These are phyloP conservation scores for Misopates orontium DNA, from an alignment of 257 asterid species.

Conservation along the genomic window DNA sequence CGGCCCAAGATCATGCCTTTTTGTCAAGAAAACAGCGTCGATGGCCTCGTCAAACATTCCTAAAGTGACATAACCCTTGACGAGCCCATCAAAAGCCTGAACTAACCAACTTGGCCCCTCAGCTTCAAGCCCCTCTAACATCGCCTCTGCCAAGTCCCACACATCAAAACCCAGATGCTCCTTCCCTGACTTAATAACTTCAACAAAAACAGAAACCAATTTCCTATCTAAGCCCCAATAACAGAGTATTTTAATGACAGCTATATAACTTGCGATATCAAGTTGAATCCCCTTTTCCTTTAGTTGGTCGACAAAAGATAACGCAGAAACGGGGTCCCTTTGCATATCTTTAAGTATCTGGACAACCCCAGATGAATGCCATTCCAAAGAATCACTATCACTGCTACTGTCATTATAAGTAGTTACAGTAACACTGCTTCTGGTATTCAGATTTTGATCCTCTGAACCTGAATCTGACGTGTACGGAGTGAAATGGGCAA, in stretches of 20 bases:
- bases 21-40: constrained; percentile 41
- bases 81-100: constrained; percentile 55
- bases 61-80: constrained; percentile 53
- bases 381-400: constrained; percentile 23
- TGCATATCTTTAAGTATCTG: constrained; percentile 56
- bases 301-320: constrained; percentile 46
- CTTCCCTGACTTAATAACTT: constrained; percentile 42
- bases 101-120: constrained; percentile 43
- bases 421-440: constrained; percentile 4
- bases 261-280: constrained; percentile 52
- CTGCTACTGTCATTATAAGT: background rate
- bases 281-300: constrained; percentile 53
- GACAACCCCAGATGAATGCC: constrained; percentile 44
- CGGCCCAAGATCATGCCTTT: constrained; percentile 45
- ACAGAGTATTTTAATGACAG: constrained; percentile 62
- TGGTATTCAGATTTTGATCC: constrained; percentile 27
- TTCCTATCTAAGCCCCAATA: constrained; percentile 49
- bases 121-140: constrained; percentile 50
- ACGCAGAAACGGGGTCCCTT: constrained; percentile 50
- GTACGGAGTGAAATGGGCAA: constrained; percentile 55
- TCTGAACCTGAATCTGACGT: constrained; percentile 55
- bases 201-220: constrained; percentile 54
- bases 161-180: constrained; percentile 46
- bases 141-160: constrained; percentile 59
- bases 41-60: constrained; percentile 79